Conservation (phyloP, 768 basidiomycete species). For the Leucocoprinus sp. region DNA sequence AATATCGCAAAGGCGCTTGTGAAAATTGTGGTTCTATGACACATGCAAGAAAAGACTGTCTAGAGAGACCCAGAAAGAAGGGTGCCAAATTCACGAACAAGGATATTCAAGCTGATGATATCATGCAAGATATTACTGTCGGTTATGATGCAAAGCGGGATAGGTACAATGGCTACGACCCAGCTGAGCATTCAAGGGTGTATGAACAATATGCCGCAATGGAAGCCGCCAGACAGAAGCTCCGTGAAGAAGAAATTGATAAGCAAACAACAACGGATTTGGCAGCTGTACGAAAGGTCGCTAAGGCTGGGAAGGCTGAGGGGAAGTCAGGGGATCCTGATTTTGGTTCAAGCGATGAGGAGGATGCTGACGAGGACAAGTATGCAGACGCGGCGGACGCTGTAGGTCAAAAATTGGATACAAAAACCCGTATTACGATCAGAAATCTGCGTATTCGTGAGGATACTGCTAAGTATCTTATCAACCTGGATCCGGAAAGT, state of each 20-base stretch:
- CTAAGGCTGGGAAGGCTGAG: slow-evolving; percentile 77
- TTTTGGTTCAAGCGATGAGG: slow-evolving; percentile 94
- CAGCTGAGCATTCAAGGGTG: slow-evolving; percentile 74
- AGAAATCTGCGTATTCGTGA: slow-evolving; percentile 97
- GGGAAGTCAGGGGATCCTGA: slow-evolving; percentile 73
- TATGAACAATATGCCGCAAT: slow-evolving; percentile 93
- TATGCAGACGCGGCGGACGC: slow-evolving; percentile 98
- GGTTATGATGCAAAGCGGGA: slow-evolving; percentile 95
- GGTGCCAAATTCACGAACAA: slow-evolving; percentile 90
- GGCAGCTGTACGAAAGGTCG: slow-evolving; percentile 88
- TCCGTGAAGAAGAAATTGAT: slow-evolving; percentile 96
- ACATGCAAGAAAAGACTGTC: slow-evolving; percentile 84
- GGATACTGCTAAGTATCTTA: slow-evolving; percentile 97
- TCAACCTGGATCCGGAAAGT: slow-evolving; percentile 90
- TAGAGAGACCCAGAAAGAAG: slow-evolving; percentile 93
- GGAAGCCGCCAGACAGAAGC: slow-evolving; percentile 82
- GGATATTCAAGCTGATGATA: slow-evolving; percentile 86
- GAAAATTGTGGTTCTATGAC: slow-evolving; percentile 98
- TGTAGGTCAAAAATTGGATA: slow-evolving; percentile 95
- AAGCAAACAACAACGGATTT: slow-evolving; percentile 91
- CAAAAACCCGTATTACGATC: slow-evolving; percentile 97
- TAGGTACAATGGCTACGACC: slow-evolving; percentile 97
- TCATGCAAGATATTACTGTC: slow-evolving; percentile 67
- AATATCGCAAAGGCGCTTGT: slow-evolving; percentile 96
- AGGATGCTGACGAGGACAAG: slow-evolving; percentile 95